phyloP scores from a whole-genome alignment of 2,329 filamentous ascomycete species.

The Chaetomium strumarium region DNA sequence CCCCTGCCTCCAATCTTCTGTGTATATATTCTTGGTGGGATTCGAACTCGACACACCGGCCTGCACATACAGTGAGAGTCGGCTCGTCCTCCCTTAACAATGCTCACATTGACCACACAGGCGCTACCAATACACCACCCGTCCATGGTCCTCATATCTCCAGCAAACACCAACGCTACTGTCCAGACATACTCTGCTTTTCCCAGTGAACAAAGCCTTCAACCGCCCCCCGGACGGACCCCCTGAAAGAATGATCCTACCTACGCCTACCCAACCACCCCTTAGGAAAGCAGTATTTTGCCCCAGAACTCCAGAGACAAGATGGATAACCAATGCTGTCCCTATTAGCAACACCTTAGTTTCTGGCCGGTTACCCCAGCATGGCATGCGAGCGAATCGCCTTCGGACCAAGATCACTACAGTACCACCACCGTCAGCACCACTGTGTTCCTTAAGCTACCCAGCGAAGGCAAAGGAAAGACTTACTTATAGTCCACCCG shows the following conservation, averaged over 20 bases:
- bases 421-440: slow-evolving; percentile 18
- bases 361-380: slow-evolving; percentile 34
- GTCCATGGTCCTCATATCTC: too few relatives aligned
- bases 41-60: too few relatives aligned
- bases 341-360: background rate
- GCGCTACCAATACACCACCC: too few relatives aligned
- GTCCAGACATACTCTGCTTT: too few relatives aligned
- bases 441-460: background rate
- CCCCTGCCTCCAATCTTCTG: too few relatives aligned
- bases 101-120: too few relatives aligned
- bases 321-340: slow-evolving; percentile 4
- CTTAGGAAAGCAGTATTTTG: background rate
- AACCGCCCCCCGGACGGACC: too few relatives aligned
- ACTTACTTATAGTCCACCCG: slow-evolving; percentile 58
- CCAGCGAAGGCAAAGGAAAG: background rate
- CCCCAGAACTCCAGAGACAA: background rate
- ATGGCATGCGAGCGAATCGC: slow-evolving; percentile 49
- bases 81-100: too few relatives aligned
- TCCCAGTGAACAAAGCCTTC: background rate
- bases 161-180: too few relatives aligned
- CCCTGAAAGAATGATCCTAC: background rate
- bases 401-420: slow-evolving; percentile 50
- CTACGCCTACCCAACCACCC: background rate
- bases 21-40: too few relatives aligned
- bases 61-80: too few relatives aligned